Base-by-base conservation (phyloP, 768 basidiomycete species). In the Phanerodontia chrysosporium region DNA sequence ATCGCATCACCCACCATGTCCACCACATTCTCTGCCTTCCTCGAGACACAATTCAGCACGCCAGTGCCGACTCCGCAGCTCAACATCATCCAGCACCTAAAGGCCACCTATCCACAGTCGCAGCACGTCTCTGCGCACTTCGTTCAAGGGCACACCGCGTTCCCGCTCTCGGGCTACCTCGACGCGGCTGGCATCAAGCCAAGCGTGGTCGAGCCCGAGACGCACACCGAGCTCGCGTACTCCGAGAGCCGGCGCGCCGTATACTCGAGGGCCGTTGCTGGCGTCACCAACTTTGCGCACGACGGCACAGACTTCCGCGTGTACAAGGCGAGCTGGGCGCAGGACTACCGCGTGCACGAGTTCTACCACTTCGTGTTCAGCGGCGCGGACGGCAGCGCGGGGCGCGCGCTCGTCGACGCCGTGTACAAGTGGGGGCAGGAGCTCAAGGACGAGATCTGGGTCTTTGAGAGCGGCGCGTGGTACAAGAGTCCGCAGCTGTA, bases 391-490 rank as follows among this genome's bases (percentile, higher is more conserved):
- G 65, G 63, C 36, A 25, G 29, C 7, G 53, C 56, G 1, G 65
- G 65, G 5, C 21, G 36, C 21, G 27, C 46, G 49, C 61, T 66
- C 28, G 52, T 46, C 12, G 21, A 55, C 1, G 65, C 48, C 25
- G 58, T 64, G 22, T 67, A 60, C 45, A 29, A n/a, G n/a, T 65
- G 58, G 55, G 57, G 49, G 9, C 32, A 59, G 48, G 53, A 53
- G 18, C 57, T 65, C 24, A 58, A 66, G 45, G 69, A 72, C 18
- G 68, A 72, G 61, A 72, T 78, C n/a, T 70, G 72, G 61, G 75
- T 77, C 8, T 78, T 70, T 59, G 72, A 75, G 27, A 66, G 71
- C 29, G 72, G 72, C 2, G 55, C 29, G 18, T 78, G 77, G 77
- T 44, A 49, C 22, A 71, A 73, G 42, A 71, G 62, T 59, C 60